Percentiles rank a stretch among this genome's conserved stretches.
Conservation (phyloP, 2,329 filamentous ascomycete species). For the Fusarium transvaalense region DNA sequence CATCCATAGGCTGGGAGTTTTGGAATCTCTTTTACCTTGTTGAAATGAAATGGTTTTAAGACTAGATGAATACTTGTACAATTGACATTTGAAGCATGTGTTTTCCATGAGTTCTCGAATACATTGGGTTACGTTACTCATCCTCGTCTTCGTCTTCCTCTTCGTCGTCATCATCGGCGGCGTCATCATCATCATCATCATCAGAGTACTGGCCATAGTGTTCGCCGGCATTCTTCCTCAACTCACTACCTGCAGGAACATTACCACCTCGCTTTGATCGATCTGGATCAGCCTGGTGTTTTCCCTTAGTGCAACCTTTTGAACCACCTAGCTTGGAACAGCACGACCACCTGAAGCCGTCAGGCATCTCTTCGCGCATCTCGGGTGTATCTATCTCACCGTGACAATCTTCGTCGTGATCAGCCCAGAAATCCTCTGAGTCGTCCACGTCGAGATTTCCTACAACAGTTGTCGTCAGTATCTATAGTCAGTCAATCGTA, state of each 20-base stretch:
- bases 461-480: neutral
- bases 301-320: conserved; percentile 15
- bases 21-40: conserved; percentile 30
- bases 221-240: conserved; percentile 16
- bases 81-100: neutral
- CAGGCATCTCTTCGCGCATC: conserved; percentile 20
- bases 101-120: neutral
- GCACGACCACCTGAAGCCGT: conserved; percentile 20
- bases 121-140: neutral
- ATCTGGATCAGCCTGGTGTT: conserved; percentile 13
- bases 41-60: conserved; percentile 26
- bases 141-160: neutral
- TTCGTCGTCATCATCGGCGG: neutral
- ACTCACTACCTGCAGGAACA: conserved; percentile 17
- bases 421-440: conserved; percentile 10
- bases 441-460: conserved; percentile 17
- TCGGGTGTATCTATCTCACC: conserved; percentile 17
- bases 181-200: neutral
- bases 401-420: conserved; percentile 22
- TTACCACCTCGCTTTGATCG: conserved; percentile 16
- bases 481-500: neutral
- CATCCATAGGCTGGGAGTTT: conserved; percentile 46
- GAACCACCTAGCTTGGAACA: conserved; percentile 7
- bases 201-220: neutral
- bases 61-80: neutral